Conservation (phyloP, 768 basidiomycete species). For the Tylopilus vinaceipallidus region DNA sequence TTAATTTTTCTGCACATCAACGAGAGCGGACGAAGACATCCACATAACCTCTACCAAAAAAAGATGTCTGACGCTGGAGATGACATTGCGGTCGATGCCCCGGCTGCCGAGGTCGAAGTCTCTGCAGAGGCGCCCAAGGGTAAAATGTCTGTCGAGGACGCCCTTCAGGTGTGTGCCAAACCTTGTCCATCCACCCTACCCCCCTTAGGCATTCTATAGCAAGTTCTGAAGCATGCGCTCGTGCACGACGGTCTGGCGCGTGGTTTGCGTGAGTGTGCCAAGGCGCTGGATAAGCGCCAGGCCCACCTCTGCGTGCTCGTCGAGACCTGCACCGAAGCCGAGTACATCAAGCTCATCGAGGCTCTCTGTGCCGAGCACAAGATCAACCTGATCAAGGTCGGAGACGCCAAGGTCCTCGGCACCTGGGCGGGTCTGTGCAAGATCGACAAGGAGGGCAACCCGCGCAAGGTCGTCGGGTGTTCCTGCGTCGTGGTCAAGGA, state of each 20-base stretch:
- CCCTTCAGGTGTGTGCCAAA: constrained; percentile 64
- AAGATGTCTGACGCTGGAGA: constrained; percentile 98
- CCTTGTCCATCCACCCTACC: neutral
- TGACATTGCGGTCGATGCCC: constrained; percentile 77
- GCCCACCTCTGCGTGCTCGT: constrained; percentile 98
- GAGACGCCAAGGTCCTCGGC: constrained; percentile 96
- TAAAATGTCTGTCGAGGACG: constrained; percentile 94
- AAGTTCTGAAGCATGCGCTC: constrained; percentile 98
- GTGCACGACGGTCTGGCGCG: constrained; percentile 98
- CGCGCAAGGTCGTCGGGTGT: constrained; percentile 92
- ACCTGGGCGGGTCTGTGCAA: constrained; percentile 99
- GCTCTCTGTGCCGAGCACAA: constrained; percentile 99
- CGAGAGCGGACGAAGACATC: constrained; percentile 96
- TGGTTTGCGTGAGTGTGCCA: constrained; percentile 95
- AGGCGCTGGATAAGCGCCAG: constrained; percentile 98
- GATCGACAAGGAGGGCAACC: constrained; percentile 98
- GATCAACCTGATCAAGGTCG: constrained; percentile 99
- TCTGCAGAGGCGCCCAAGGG: constrained; percentile 89
- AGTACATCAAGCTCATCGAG: constrained; percentile 99
- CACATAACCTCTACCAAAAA: constrained; percentile 25
- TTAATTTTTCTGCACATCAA: constrained; percentile 73
- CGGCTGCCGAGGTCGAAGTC: constrained; percentile 72
- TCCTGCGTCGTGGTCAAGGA: constrained; percentile 97
- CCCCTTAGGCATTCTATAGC: constrained; percentile 44
- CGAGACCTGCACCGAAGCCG: constrained; percentile 98